phyloP scores from a whole-genome alignment of 345 rosid genomes.

The Hevea brasiliensis region DNA sequence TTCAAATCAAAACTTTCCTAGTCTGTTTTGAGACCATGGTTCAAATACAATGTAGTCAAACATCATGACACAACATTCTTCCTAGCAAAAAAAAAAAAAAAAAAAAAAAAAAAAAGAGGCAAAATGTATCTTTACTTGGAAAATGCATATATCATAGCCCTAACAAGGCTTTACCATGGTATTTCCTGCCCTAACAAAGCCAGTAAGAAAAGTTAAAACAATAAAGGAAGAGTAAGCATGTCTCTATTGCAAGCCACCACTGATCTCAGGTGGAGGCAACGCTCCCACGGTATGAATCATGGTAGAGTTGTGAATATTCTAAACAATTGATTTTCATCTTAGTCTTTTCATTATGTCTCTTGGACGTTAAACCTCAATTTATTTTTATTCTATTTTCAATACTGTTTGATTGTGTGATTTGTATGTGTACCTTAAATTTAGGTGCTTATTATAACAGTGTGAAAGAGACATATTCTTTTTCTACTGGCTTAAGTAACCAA shows the following conservation, averaged over 20 bases:
- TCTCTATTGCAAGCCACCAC: background rate
- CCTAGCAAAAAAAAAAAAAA: too few species aligned
- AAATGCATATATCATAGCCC: too few species aligned
- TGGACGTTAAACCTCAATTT: too few species aligned
- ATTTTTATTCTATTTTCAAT: too few species aligned
- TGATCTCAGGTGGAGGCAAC: too few species aligned
- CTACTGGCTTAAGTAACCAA: background rate
- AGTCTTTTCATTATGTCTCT: too few species aligned
- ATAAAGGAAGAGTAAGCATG: constrained; percentile 4
- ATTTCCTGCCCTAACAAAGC: constrained; percentile 57
- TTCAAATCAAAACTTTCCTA: background rate
- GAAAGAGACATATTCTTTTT: background rate
- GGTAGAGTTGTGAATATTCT: too few species aligned
- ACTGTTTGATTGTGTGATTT: too few species aligned
- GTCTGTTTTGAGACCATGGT: background rate
- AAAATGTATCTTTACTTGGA: constrained; percentile 19
- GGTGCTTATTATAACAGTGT: too few species aligned
- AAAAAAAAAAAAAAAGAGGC: constrained; percentile 2
- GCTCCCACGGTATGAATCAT: background rate
- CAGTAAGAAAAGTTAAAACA: constrained; percentile 15
- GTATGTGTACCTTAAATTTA: background rate
- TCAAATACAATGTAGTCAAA: background rate
- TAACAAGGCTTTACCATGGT: constrained; percentile 97
- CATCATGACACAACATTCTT: background rate
- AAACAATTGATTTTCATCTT: too few species aligned